Evolutionary conservation across 257 asterid species (phyloP), one percentile per base, ranked within the genome.

Genomic region (Parsonsia alboflavescens): DNA sequence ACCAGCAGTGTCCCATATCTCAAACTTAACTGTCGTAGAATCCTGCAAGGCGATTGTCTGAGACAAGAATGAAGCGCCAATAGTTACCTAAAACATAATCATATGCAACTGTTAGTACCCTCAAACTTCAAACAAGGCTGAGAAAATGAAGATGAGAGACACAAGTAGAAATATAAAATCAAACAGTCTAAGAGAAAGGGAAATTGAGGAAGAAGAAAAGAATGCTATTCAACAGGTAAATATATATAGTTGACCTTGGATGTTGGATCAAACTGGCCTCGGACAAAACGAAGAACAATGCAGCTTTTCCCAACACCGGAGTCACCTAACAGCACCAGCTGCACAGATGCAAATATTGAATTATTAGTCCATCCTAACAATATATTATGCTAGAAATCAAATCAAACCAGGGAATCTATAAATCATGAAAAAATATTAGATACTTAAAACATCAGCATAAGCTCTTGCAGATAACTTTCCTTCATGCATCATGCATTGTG

Each of bases 1-100:
- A 44, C 99, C 99, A 12, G 99, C 99, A 52, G 99, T 95, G 77
- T 95, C 99, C 99, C 99, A 95, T 86, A 95, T 95, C 88, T 95
- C 99, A 83, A 90, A 95, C 81, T 95, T 95, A 44, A 95, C 97
- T 0, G 98, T 95, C 10, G 97, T 90, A 65, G 97, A 92, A 81
- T 95, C 99, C 75, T 90, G 99, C 79, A 95, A 88, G 69, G 99
- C 97, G 81, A 95, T 83, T 11, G 98, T 95, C 88, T 95, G 99
- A 72, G 97, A 95, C 88, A 94, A 79, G 84, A 92, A 94, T 64
- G 97, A 90, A 67, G 97, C 97, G 84, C 96, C 97, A 62, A 90
- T 87, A 22, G 98, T 93, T 26, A 93, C 98, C 98, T 92, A 70
- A 75, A 24, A 78, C 73, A 77, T 81, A 77, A 68, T 73, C 69